Percentiles rank a stretch among this genome's conserved stretches.
phyloP scores from a whole-genome alignment of 805 yeast genomes.

The Trichomonascus vanleenenianus region DNA sequence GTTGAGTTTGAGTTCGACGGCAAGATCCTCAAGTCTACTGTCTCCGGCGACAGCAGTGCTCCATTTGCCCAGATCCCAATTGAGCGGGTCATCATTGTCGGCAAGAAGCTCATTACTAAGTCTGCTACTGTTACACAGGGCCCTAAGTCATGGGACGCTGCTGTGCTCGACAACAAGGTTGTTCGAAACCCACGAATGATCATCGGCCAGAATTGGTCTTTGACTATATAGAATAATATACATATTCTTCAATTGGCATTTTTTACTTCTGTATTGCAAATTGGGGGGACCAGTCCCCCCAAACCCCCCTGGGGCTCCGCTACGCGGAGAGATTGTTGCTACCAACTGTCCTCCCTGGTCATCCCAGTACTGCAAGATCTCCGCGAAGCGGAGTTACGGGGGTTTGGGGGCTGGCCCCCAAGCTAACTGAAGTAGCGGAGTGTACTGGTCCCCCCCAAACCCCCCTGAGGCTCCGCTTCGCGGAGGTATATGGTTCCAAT shows the following conservation, averaged over 20 bases:
- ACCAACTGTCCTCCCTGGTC: no score
- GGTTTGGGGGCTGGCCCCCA: no score
- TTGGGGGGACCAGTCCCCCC: no score
- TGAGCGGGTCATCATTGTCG: slow-evolving; percentile 21
- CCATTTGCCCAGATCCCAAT: slow-evolving; percentile 10
- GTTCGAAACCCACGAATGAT: slow-evolving; percentile 46
- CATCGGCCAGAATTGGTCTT: slow-evolving; percentile 42
- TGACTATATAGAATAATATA: slow-evolving; percentile 20
- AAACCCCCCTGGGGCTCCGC: no score
- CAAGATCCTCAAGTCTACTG: slow-evolving; percentile 16
- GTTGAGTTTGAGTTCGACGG: slow-evolving; percentile 33
- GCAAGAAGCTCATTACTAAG: slow-evolving; percentile 23
- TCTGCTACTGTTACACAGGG: slow-evolving; percentile 23
- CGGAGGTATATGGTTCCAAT: no score
- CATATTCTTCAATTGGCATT: not conserved
- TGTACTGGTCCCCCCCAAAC: no score
- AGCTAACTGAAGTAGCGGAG: no score
- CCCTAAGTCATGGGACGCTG: slow-evolving; percentile 7
- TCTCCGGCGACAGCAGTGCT: slow-evolving; percentile 4
- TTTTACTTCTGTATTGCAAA: not conserved
- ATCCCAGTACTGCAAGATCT: no score
- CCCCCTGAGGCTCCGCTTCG: no score
- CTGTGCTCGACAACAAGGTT: slow-evolving; percentile 14
- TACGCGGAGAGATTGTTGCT: no score
- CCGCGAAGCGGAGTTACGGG: no score